A percentile compares a stretch with the other conserved stretches of the same genome.
phyloP scores from a whole-genome alignment of 1,284 basidiomycete genomes.

The Irpex sp. region DNA sequence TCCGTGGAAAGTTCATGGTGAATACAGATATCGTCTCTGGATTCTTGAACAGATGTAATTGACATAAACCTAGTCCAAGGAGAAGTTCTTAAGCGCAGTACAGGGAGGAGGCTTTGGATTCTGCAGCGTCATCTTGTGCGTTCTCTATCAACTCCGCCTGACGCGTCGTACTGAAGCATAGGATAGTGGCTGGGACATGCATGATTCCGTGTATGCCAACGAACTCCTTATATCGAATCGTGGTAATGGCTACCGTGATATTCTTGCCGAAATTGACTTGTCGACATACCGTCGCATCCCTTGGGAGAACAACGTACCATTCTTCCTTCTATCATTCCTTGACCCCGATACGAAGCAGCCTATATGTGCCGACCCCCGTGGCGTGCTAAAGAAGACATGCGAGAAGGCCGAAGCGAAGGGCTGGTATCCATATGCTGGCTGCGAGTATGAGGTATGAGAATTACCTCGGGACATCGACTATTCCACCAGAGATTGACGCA shows the following conservation, averaged over 20 bases:
- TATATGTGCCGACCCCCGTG: slow-evolving; percentile 82
- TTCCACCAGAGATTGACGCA: neutral
- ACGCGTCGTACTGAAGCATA: slow-evolving; percentile 5
- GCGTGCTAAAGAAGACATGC: slow-evolving; percentile 65
- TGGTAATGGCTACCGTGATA: slow-evolving; percentile 88
- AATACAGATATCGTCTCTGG: slow-evolving; percentile 13
- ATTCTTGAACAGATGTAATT: neutral
- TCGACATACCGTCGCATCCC: slow-evolving; percentile 84
- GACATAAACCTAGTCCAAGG: slow-evolving; percentile 61
- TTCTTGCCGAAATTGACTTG: slow-evolving; percentile 83
- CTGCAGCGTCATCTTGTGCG: slow-evolving; percentile 87
- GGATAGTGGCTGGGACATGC: slow-evolving; percentile 81
- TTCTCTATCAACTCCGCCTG: slow-evolving; percentile 6
- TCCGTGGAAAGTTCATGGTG: slow-evolving; percentile 93
- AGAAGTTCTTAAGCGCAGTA: slow-evolving; percentile 88
- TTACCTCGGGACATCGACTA: neutral
- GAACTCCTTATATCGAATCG: slow-evolving; percentile 91
- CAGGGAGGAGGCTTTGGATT: slow-evolving; percentile 87
- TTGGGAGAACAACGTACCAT: slow-evolving; percentile 90
- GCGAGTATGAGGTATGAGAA: slow-evolving; percentile 82
- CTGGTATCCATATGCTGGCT: slow-evolving; percentile 71
- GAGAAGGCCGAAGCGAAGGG: slow-evolving; percentile 47
- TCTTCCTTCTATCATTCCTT: slow-evolving; percentile 90
- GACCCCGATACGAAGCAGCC: slow-evolving; percentile 80
- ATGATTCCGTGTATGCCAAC: slow-evolving; percentile 77